Evolutionary conservation across 1,284 basidiomycete species (phyloP).

Genomic region (Stygiomarasmius scandens): DNA sequence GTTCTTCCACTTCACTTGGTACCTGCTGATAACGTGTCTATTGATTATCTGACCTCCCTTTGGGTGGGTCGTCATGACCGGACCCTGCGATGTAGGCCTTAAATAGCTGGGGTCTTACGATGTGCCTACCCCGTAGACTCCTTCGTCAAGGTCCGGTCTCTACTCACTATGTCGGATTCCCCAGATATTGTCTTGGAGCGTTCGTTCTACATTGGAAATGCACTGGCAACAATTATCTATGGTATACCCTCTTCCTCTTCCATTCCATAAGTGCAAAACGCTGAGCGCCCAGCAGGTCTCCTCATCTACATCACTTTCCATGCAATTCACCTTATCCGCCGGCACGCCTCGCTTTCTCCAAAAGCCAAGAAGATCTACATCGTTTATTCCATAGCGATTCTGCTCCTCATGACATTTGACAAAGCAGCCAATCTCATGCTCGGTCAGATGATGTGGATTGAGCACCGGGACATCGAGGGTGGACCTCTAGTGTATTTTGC

Average conservation of each 20-base stretch:
- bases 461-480: neutral
- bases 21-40: no score
- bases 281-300: neutral
- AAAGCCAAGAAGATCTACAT: neutral
- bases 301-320: neutral
- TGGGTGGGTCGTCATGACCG: no score
- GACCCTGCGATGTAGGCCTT: no score
- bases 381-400: neutral
- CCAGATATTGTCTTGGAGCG: no score
- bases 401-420: neutral
- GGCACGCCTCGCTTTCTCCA: neutral
- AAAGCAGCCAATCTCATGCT: neutral
- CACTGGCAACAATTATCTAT: neutral
- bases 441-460: conserved; percentile 1
- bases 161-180: no score
- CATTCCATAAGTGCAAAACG: neutral
- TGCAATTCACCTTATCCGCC: neutral
- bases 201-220: conserved; percentile 6
- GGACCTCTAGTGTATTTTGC: neutral
- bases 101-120: no score
- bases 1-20: no score
- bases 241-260: neutral
- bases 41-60: no score
- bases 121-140: no score
- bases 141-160: no score